These are phyloP conservation scores for Periconia sp. DNA, from an alignment of 2,329 filamentous ascomycete genomes.

Conservation along the genomic window DNA sequence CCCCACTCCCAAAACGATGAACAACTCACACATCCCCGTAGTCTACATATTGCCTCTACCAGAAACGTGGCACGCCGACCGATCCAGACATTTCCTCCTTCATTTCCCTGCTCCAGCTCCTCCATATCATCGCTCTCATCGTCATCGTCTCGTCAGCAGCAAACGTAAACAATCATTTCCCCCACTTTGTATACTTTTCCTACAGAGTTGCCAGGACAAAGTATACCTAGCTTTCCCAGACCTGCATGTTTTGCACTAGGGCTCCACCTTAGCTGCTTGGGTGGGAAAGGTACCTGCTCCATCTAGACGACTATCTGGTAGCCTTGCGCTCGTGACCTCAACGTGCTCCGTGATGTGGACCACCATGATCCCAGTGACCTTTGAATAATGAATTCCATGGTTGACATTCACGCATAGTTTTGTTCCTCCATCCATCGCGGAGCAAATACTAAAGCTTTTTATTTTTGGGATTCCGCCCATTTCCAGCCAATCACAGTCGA, in stretches of 20 bases:
- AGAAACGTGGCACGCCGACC: neutral
- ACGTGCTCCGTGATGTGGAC: too few species aligned
- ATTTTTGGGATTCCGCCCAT: neutral
- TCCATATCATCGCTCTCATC: too few species aligned
- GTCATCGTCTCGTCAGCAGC: too few species aligned
- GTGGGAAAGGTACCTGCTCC: too few species aligned
- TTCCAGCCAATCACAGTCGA: slow-evolving; percentile 26
- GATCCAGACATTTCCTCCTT: neutral
- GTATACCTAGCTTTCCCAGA: neutral
- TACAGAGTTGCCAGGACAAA: too few species aligned
- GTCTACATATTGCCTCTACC: slow-evolving; percentile 8
- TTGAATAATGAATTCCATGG: too few species aligned
- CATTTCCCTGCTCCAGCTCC: too few species aligned
- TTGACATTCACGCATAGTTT: too few species aligned
- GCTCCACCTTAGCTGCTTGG: neutral
- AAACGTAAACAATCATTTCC: neutral
- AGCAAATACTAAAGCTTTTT: neutral
- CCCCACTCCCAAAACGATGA: neutral
- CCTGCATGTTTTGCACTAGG: neutral
- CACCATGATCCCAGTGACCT: too few species aligned
- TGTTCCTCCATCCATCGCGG: too few species aligned
- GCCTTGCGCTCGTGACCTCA: neutral
- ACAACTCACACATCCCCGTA: slow-evolving; percentile 1
- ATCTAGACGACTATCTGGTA: too few species aligned
- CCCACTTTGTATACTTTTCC: too few species aligned